Evolutionary conservation across 2,329 filamentous ascomycete genomes (phyloP), one percentile per base, ranked within the genome.

Genomic region (Thielaviopsis cerberus): DNA sequence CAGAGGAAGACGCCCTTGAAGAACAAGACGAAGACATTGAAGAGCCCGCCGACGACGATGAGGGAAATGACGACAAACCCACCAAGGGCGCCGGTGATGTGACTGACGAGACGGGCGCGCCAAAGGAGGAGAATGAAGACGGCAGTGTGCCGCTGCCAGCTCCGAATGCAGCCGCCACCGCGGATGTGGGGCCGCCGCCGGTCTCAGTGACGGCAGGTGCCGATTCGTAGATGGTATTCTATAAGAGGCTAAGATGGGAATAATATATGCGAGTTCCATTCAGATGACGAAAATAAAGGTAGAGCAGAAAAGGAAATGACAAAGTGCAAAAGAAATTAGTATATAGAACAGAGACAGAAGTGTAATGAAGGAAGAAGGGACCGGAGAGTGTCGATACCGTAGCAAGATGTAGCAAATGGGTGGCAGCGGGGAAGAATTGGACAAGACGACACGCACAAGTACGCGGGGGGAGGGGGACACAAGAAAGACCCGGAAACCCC

Each of bases 11-110:
- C 3, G 64, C 63, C 1, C 66, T 65, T 0, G 66, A 62, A 22
- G 67, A 65, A 2, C 65, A 62, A 0, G 67, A 67, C 5, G 64
- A n/a, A n/a, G n/a, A 41, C 34, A 41, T 41, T n/a, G 34, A 41
- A 30, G 41, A 34, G 25, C 24, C 51, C 15, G 64, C 61, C 34
- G 63, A 61, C 8, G 63, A 61, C 15, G 63, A 61, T 13, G 34
- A 41, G 34, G 34, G 34, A 13, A 41, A 41, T 17, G 34, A 6
- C 13, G 34, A 41, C 15, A 17, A 41, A 41, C 34, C 34, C 15
- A 10, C 15, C 34, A n/a, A 17, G 34, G 34, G 34, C 2, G 15
- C 15, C 10, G 15, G 7, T 41, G 34, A 41, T 10, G 34, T 41
- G 34, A 41, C 34, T n/a, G 34, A 41, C 15, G 34, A 41, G n/a